phyloP scores from a whole-genome alignment of 495 filamentous ascomycete species.

The Lasiosphaeria ovina region DNA sequence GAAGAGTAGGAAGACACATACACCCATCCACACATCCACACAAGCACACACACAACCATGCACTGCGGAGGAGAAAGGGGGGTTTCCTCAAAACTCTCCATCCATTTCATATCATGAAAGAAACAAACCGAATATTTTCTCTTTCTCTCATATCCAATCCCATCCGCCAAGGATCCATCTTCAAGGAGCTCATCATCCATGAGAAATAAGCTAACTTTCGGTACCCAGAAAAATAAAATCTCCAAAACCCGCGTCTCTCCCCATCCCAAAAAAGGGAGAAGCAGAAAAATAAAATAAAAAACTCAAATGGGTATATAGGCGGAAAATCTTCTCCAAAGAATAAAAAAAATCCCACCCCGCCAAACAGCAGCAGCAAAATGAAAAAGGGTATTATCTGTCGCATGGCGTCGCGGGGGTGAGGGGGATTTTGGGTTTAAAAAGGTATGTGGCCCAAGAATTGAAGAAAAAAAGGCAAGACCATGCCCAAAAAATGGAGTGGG shows the following conservation, averaged over 20 bases:
- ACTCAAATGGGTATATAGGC: constrained; percentile 27
- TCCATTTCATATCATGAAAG: no score
- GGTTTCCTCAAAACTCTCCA: no score
- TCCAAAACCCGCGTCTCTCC: constrained; percentile 1
- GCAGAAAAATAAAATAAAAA: constrained; percentile 4
- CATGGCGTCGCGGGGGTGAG: background rate
- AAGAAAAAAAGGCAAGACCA: constrained; percentile 5
- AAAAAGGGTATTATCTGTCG: background rate
- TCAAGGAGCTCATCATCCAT: no score
- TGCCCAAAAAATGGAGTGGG: background rate
- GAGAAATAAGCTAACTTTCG: no score
- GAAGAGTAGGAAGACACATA: no score
- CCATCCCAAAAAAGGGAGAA: constrained; percentile 10
- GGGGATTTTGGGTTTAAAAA: background rate
- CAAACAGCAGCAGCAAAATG: background rate
- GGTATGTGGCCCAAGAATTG: constrained; percentile 3
- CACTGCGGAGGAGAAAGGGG: no score
- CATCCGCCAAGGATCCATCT: no score
- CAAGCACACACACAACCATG: no score
- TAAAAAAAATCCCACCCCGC: background rate
- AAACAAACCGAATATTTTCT: no score
- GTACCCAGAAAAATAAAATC: constrained; percentile 6
- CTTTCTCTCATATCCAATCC: no score
- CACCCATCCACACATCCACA: no score
- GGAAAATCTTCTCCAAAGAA: constrained; percentile 11